Evolutionary conservation across 495 filamentous ascomycete genomes (phyloP).

Genomic region (Opeltia flavorubescens): DNA sequence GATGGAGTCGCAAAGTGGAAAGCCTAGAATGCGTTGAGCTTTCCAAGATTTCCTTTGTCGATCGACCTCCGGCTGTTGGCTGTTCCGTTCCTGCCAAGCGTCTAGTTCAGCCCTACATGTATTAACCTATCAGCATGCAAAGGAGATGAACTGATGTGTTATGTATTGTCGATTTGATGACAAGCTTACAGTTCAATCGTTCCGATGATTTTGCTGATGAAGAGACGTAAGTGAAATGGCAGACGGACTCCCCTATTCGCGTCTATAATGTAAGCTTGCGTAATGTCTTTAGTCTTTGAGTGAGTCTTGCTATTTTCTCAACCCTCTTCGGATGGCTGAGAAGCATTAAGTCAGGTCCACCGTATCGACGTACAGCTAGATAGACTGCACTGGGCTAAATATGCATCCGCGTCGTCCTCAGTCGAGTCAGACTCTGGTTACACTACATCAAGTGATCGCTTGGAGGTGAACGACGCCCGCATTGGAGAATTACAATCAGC

Average conservation of each 20-base stretch:
- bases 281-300: too few species aligned
- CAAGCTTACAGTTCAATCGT: too few species aligned
- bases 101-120: too few species aligned
- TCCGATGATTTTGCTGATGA: too few species aligned
- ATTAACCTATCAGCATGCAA: neutral
- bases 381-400: conserved; percentile 41
- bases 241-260: too few species aligned
- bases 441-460: conserved; percentile 6
- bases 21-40: too few species aligned
- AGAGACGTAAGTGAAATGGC: too few species aligned
- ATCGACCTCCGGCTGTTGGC: neutral
- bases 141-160: neutral
- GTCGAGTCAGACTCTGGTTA: conserved; percentile 8
- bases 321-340: conserved; percentile 3
- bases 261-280: too few species aligned
- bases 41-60: neutral
- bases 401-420: conserved; percentile 12
- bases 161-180: too few species aligned
- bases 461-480: conserved; percentile 2
- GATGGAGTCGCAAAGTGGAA: neutral
- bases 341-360: conserved; percentile 51
- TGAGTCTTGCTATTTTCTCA: too few species aligned
- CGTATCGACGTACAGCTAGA: conserved; percentile 71
- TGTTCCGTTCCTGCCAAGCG: neutral
- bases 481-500: conserved; percentile 40